These are phyloP conservation scores for Firmiana major DNA, from an alignment of 345 rosid genomes.

Conservation along the genomic window DNA sequence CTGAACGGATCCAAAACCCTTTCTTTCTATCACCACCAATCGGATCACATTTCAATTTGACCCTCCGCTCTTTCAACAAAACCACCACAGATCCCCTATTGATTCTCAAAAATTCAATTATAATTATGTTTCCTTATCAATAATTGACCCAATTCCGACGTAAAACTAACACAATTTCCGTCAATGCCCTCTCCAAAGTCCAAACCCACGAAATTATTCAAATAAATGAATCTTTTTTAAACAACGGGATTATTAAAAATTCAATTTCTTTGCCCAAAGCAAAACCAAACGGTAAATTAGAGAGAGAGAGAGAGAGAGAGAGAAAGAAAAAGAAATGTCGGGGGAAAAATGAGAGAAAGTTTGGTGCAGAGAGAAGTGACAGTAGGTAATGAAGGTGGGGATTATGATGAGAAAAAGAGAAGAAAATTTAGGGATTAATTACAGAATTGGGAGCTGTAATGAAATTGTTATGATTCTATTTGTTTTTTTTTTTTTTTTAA, in stretches of 20 bases:
- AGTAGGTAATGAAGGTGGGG: constrained; percentile 23
- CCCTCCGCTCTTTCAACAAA: neutral
- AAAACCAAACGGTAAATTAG: neutral
- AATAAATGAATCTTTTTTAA: neutral
- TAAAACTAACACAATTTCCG: neutral
- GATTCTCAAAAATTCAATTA: neutral
- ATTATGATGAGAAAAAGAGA: constrained; percentile 9
- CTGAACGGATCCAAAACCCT: constrained; percentile 77
- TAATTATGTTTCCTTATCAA: neutral
- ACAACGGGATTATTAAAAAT: neutral
- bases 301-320: neutral
- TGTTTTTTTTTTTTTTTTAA: neutral
- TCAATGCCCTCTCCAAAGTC: neutral
- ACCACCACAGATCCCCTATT: constrained; percentile 39
- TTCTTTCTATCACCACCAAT: constrained; percentile 31
- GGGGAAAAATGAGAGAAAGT: neutral
- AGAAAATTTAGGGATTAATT: neutral
- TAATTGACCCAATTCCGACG: constrained; percentile 19
- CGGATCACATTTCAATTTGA: constrained; percentile 32
- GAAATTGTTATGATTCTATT: neutral
- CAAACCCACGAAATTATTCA: neutral
- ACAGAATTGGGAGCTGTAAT: constrained; percentile 7
- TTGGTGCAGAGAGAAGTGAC: constrained; percentile 29
- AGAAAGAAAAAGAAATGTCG: neutral
- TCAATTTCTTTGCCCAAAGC: neutral